Base-by-base conservation (phyloP, 2,329 filamentous ascomycete species). In the Gnomoniopsis sp. region DNA sequence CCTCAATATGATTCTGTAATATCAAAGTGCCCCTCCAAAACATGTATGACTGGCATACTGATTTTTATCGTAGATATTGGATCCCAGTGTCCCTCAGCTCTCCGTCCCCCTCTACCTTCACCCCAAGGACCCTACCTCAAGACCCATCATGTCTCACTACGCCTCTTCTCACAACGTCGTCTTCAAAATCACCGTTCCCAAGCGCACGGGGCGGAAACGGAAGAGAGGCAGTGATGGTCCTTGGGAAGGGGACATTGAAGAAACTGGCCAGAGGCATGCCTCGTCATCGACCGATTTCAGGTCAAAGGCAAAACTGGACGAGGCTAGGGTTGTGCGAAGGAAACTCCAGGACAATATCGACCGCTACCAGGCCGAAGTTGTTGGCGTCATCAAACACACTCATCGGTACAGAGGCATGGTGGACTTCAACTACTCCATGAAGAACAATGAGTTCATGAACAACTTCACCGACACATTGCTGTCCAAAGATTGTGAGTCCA, bases 401-500 rank as follows among this genome's bases (percentile, higher is more conserved):
- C 92, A 98, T 77, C 85, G 93, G 41, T 99, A 96, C 72, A 85
- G 93, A 70, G 87, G 83, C 34, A 80, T 96, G 64, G 88, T 91
- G 10, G 93, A 98, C 72, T 96, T 96, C 68, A 91, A 96, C 67
- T 93, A 88, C 73, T 86, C 90, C 22, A 86, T 88, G 53, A 80
- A 80, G 15, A 80, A 83, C 38, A 88, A 88, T 49, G 76, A 82
- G 0, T 90, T 96, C 70, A 85, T 92, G 67, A 80, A 81, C 34
- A 84, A 87, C 60, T 86, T 97, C 58, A 81, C 84, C 54, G 80
- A 92, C 2, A 84, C 88, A 56, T 79, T 96, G 26, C 74, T 95
- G 7, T 83, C 88, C 2, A 87, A 89, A 62, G 81, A 90, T 63
- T 86, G 90, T 90, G 76, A 49, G 73, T 51, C 30, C 14, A 11